Percentiles rank a stretch among this genome's conserved stretches.
These are phyloP conservation scores for Cryptococcus floricola DNA, from an alignment of 1,284 basidiomycete species.

Conservation along the genomic window DNA sequence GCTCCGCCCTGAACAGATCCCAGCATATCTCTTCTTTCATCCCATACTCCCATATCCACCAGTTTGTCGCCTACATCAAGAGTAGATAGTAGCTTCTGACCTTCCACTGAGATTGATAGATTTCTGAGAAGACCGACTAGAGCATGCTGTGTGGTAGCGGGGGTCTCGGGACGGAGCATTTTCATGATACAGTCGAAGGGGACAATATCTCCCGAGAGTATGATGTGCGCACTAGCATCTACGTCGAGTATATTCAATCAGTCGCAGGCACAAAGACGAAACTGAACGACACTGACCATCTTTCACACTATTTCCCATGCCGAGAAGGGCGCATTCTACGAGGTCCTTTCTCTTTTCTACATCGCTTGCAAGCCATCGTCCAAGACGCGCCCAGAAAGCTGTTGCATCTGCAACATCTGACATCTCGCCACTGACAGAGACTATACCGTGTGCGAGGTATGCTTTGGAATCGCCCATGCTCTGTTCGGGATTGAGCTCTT, in stretches of 20 bases:
- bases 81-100: slow-evolving; percentile 61
- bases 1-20: slow-evolving; percentile 82
- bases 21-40: slow-evolving; percentile 67
- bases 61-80: slow-evolving; percentile 63
- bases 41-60: slow-evolving; percentile 66
- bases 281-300: slow-evolving; percentile 56
- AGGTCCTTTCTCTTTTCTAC: slow-evolving; percentile 46
- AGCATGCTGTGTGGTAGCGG: slow-evolving; percentile 77
- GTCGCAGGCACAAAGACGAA: not conserved
- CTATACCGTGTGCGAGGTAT: slow-evolving; percentile 73
- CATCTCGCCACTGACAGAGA: slow-evolving; percentile 38
- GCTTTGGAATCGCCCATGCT: slow-evolving; percentile 76
- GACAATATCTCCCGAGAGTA: slow-evolving; percentile 6
- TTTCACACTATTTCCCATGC: slow-evolving; percentile 54
- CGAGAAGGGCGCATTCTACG: slow-evolving; percentile 49
- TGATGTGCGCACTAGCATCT: slow-evolving; percentile 8
- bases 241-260: not conserved
- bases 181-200: slow-evolving; percentile 42
- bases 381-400: slow-evolving; percentile 53
- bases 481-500: slow-evolving; percentile 37
- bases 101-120: slow-evolving; percentile 65
- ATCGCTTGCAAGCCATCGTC: slow-evolving; percentile 61
- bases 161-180: slow-evolving; percentile 57
- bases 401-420: not conserved
- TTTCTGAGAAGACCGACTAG: slow-evolving; percentile 78